Percentiles rank a stretch among this genome's conserved stretches.
Conservation (phyloP, 139 green algal genomes). For the Picochlorum sp. region DNA sequence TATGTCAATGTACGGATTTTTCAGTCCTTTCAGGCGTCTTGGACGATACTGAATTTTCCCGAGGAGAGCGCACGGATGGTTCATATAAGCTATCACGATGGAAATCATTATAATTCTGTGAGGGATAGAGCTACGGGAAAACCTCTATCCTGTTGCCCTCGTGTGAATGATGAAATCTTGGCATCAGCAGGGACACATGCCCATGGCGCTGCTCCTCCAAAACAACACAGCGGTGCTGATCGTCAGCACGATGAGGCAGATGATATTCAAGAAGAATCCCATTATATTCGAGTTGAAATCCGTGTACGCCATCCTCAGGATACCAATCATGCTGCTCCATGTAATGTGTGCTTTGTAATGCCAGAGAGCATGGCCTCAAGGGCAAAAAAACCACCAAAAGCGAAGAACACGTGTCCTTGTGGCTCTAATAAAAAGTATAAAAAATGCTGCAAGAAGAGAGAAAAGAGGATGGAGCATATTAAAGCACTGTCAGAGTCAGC, state of each 20-base stretch:
- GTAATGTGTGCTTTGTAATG: too few relatives aligned
- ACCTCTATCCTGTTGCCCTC: background rate
- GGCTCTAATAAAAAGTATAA: slow-evolving; percentile 29
- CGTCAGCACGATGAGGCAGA: too few relatives aligned
- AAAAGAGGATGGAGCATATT: background rate
- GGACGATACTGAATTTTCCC: slow-evolving; percentile 18
- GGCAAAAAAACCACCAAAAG: background rate
- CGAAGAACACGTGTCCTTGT: slow-evolving; percentile 26
- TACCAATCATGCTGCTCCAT: too few relatives aligned
- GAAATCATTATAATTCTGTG: slow-evolving; percentile 55
- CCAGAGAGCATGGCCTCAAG: too few relatives aligned
- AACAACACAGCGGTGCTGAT: too few relatives aligned
- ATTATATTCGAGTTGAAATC: too few relatives aligned
- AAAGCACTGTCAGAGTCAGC: too few relatives aligned
- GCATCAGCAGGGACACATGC: too few relatives aligned
- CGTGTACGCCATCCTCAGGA: too few relatives aligned
- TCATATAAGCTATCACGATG: slow-evolving; percentile 46
- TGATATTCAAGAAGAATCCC: too few relatives aligned
- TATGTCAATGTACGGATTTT: slow-evolving; percentile 40
- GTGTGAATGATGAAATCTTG: too few relatives aligned
- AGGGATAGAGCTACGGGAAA: slow-evolving; percentile 19
- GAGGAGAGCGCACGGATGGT: slow-evolving; percentile 5
- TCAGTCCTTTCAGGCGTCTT: slow-evolving; percentile 32
- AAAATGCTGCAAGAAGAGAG: slow-evolving; percentile 24
- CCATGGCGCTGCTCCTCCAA: too few relatives aligned